phyloP scores from a whole-genome alignment of 2,329 filamentous ascomycete species.

The Albophoma yamanashiensis region DNA sequence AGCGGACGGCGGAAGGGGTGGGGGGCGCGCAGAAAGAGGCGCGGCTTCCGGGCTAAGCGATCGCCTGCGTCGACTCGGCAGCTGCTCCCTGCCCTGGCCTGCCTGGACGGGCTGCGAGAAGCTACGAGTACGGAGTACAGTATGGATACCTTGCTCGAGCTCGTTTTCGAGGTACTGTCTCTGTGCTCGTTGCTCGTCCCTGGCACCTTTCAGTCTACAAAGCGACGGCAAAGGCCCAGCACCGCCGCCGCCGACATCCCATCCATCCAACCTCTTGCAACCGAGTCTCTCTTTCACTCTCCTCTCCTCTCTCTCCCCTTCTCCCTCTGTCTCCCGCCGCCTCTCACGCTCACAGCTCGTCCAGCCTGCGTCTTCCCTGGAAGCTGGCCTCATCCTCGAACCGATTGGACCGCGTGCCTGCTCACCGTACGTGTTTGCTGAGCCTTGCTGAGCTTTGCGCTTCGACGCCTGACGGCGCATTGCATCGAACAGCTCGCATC shows the following conservation, averaged over 20 bases:
- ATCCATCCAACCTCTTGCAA: neutral
- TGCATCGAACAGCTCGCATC: neutral
- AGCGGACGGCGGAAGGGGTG: neutral
- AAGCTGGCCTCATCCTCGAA: neutral
- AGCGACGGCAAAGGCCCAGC: neutral
- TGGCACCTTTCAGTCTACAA: neutral
- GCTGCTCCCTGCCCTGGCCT: neutral
- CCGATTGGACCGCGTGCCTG: neutral
- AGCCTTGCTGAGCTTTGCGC: neutral
- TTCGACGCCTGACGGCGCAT: neutral
- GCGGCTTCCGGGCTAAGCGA: conserved; percentile 9
- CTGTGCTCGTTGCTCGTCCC: neutral
- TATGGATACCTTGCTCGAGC: neutral
- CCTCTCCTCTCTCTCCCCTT: neutral
- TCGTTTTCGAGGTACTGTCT: neutral
- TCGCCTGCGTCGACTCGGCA: conserved; percentile 4
- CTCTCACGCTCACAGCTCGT: neutral
- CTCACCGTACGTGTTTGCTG: neutral
- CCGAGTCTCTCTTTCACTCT: neutral
- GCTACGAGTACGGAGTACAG: too few relatives aligned
- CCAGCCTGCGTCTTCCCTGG: neutral
- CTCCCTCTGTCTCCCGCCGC: neutral
- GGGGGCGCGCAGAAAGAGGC: conserved; percentile 1
- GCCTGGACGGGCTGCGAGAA: neutral
- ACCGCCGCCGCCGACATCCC: neutral